Percentiles rank a stretch among this genome's conserved stretches.
Conservation (phyloP, 106 monocot species). For the Triglochin maritima region DNA sequence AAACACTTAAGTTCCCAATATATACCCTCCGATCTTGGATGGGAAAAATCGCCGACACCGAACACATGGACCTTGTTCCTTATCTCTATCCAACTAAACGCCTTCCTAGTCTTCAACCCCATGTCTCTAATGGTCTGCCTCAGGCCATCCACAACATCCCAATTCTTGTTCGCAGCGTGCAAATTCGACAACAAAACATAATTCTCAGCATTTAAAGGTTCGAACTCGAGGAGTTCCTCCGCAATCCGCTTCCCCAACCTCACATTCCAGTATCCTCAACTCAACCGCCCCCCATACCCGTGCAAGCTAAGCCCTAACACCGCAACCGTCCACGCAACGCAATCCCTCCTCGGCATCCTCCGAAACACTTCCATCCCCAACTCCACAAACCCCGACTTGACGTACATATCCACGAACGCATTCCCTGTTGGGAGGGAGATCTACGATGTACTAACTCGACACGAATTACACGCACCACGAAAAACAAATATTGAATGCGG, state of each 20-base stretch:
- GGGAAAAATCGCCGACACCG: slow-evolving; percentile 41
- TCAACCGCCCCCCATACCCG: slow-evolving; percentile 35
- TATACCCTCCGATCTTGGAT: slow-evolving; percentile 45
- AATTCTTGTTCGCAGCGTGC: slow-evolving; percentile 23
- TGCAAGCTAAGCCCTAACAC: slow-evolving; percentile 43
- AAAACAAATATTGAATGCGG: too few species aligned
- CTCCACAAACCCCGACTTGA: slow-evolving; percentile 38
- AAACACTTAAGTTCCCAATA: slow-evolving; percentile 32
- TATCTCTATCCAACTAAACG: slow-evolving; percentile 50
- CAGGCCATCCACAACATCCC: slow-evolving; percentile 15
- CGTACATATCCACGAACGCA: slow-evolving; percentile 55
- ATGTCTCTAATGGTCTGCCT: slow-evolving; percentile 39
- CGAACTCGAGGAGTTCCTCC: slow-evolving; percentile 34
- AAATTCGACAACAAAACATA: slow-evolving; percentile 37
- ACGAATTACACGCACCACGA: too few species aligned
- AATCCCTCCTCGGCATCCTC: slow-evolving; percentile 22
- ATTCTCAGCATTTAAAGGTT: slow-evolving; percentile 51
- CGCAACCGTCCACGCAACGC: slow-evolving; percentile 46
- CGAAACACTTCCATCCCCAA: slow-evolving; percentile 26
- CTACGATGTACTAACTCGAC: too few species aligned
- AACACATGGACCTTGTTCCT: slow-evolving; percentile 47
- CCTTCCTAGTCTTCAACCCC: slow-evolving; percentile 41
- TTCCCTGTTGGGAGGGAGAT: slow-evolving; percentile 34
- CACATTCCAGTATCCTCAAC: slow-evolving; percentile 23
- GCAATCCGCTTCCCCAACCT: slow-evolving; percentile 32